Conservation (phyloP, 2,329 filamentous ascomycete genomes). For the Graphilbum fragrans region DNA sequence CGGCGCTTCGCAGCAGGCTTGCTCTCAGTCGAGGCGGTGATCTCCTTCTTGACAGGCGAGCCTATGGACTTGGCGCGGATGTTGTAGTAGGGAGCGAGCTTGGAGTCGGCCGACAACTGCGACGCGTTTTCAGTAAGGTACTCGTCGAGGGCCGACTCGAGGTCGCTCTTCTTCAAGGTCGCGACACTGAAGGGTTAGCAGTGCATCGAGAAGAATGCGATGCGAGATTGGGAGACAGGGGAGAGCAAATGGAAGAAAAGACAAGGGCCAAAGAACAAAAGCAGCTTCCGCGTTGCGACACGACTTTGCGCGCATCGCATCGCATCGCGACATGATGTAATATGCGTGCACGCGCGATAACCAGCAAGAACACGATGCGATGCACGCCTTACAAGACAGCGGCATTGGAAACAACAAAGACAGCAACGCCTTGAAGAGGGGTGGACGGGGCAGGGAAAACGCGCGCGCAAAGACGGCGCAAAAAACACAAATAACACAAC, state of each 20-base stretch:
- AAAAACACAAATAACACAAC: background rate
- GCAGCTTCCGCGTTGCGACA: too few species aligned
- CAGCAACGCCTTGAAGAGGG: too few species aligned
- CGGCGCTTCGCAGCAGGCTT: conserved; percentile 20
- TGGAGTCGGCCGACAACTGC: conserved; percentile 49
- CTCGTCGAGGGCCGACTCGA: conserved; percentile 63
- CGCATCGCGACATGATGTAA: too few species aligned
- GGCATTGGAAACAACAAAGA: background rate
- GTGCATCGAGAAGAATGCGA: background rate
- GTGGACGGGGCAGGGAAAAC: background rate
- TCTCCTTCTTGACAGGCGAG: conserved; percentile 50
- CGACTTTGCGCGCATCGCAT: too few species aligned
- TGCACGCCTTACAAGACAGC: background rate
- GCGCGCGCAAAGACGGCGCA: background rate
- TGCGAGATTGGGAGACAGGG: background rate
- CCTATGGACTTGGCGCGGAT: conserved; percentile 45
- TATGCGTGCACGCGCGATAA: too few species aligned
- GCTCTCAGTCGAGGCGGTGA: conserved; percentile 25
- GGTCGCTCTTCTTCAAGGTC: conserved; percentile 62
- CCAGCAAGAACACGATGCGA: too few species aligned
- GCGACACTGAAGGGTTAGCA: conserved; percentile 42
- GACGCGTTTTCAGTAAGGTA: conserved; percentile 58
- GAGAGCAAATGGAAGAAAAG: background rate
- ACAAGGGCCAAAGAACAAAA: background rate
- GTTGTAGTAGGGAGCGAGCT: conserved; percentile 65